A percentile compares a stretch with the other conserved stretches of the same genome.
Conservation (phyloP, 1,284 basidiomycete species). For the Sanghuangporus baumii region DNA sequence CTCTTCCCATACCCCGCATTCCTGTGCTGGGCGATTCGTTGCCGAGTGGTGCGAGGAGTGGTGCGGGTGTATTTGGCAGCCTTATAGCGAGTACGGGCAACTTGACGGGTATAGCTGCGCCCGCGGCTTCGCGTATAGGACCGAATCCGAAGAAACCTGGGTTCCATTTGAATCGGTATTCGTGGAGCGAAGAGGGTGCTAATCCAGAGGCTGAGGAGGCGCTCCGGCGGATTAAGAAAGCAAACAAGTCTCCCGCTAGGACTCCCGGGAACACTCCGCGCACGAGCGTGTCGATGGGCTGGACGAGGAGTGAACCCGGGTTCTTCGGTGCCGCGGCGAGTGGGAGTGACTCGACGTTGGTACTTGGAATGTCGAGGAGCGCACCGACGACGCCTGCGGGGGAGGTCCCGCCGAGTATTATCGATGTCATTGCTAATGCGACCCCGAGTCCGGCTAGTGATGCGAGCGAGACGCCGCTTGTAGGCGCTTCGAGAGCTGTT, state of each 20-base stretch:
- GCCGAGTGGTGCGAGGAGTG: conserved; percentile 47
- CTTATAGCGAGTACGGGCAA: conserved; percentile 71
- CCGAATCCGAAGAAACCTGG: conserved; percentile 66
- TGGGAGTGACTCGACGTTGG: neutral
- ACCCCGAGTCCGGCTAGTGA: neutral
- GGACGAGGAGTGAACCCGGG: neutral
- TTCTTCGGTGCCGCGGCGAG: neutral
- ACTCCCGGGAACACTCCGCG: neutral
- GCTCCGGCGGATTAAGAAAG: neutral
- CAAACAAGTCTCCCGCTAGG: neutral
- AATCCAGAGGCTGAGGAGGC: conserved; percentile 5
- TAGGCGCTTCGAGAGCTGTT: neutral
- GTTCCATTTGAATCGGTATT: conserved; percentile 49
- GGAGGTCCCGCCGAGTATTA: neutral
- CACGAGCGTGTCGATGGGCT: neutral
- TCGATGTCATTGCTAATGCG: neutral
- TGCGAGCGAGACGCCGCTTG: neutral
- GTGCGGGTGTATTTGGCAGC: conserved; percentile 67
- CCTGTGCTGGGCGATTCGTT: conserved; percentile 20
- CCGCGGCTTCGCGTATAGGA: conserved; percentile 47
- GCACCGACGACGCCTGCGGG: conserved; percentile 8
- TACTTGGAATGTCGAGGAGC: neutral
- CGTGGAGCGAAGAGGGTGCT: conserved; percentile 22
- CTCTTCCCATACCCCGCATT: conserved; percentile 17
- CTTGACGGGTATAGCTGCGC: conserved; percentile 54